Evolutionary conservation across 1,284 basidiomycete species (phyloP), one percentile per base, ranked within the genome.

Genomic region (Agaricales sp.): DNA sequence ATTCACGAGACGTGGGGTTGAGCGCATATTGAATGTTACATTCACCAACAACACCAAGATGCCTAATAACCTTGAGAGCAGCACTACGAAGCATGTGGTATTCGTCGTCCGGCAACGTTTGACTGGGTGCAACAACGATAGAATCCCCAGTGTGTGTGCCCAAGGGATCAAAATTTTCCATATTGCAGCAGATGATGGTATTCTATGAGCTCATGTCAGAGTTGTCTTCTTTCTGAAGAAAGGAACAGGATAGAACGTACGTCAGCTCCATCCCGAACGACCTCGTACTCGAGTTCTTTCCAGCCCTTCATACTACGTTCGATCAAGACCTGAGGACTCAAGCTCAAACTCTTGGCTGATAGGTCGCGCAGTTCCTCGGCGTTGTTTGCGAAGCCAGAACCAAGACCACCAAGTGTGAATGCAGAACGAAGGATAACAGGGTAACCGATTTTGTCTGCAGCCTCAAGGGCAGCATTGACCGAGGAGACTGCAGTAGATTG

Each of bases 131-230:
- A 43, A 99, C 93, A 62, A 99, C 96, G 61, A 99, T 99, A n/a
- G 95, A 99, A 67, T 99, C 96, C 61, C 96, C 96, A n/a, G 96
- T 99, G 68, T 99, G 96, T 39, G 92, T 98, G 56, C 96, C 96
- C 53, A 99, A 84, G 18, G 96, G 96, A 64, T 99, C 96, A 59
- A 99, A 99, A 71, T 99, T 99, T 70, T 96, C 90, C 90, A 92
- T 93, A 67, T 94, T 94, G 68, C 92, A 95, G 69, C 92, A 94
- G 60, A 94, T 94, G 63, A 94, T 92, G 8, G 92, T 92, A 67
- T 92, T 92, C 83, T 88, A 55, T 35, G 23, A 18, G 30, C 41
- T 35, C 22, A 46, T 18, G 14, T 30, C 26, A 30, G 14, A 30
- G 14, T 30, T 14, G 26, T 6, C 14, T 6, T 30, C 26, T 14